Conservation (phyloP, 345 rosid species). For the Pseudoturritis turrita region DNA sequence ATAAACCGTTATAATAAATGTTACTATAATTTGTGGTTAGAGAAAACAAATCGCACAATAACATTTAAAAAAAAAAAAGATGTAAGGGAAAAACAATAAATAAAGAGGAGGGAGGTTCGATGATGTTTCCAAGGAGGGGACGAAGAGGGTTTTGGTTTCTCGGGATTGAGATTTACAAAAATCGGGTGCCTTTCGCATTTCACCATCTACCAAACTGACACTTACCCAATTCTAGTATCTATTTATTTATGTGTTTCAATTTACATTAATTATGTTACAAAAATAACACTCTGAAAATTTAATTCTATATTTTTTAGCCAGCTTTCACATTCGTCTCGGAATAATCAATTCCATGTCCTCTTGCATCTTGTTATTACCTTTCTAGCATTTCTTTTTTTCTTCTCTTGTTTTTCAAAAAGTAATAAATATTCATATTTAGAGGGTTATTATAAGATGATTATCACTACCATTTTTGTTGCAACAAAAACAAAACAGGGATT, state of each 20-base stretch:
- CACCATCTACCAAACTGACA: slow-evolving; percentile 38
- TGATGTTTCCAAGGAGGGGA: slow-evolving; percentile 36
- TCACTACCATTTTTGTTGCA: not conserved
- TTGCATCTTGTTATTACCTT: not conserved
- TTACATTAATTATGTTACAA: slow-evolving; percentile 31
- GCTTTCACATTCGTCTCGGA: slow-evolving; percentile 29
- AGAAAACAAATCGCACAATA: too few species aligned
- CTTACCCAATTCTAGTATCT: slow-evolving; percentile 26
- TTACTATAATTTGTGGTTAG: too few species aligned
- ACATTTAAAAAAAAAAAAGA: too few species aligned
- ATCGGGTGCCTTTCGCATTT: slow-evolving; percentile 28
- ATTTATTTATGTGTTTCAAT: slow-evolving; percentile 26
- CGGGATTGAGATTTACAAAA: slow-evolving; percentile 31
- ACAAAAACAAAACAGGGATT: not conserved
- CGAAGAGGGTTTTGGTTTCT: slow-evolving; percentile 33
- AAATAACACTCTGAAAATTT: slow-evolving; percentile 14
- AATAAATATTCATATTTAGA: not conserved
- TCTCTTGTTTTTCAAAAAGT: not conserved
- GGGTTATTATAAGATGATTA: not conserved
- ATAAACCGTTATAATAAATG: too few species aligned
- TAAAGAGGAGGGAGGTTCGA: not conserved
- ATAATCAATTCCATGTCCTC: slow-evolving; percentile 19
- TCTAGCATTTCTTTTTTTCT: too few species aligned
- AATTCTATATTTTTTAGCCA: not conserved
- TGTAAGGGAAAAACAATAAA: not conserved